Evolutionary conservation across 345 rosid species (phyloP).

Genomic region (Adansonia digitata): DNA sequence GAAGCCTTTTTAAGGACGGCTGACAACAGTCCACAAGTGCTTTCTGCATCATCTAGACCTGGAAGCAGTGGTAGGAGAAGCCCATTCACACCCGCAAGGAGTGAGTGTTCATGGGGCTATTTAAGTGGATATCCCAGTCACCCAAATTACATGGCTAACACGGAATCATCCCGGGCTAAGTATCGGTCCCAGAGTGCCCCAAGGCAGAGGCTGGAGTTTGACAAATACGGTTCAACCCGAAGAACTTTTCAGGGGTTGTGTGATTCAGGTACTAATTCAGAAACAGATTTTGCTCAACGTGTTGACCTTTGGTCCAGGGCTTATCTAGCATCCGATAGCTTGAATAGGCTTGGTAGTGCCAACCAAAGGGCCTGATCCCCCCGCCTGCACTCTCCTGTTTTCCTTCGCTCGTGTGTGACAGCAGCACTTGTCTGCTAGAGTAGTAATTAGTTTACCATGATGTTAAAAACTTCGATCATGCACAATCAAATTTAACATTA

Average conservation of each 20-base stretch:
- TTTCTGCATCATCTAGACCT: slow-evolving; percentile 54
- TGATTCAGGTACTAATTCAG: slow-evolving; percentile 37
- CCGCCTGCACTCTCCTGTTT: not conserved
- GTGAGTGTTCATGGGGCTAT: slow-evolving; percentile 70
- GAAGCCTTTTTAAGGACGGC: slow-evolving; percentile 39
- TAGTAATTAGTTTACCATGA: slow-evolving; percentile 30
- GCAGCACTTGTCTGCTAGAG: slow-evolving; percentile 5
- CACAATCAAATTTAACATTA: not conserved
- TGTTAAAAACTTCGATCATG: not conserved
- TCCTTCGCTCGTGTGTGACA: slow-evolving; percentile 11
- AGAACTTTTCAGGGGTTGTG: slow-evolving; percentile 41
- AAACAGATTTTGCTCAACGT: slow-evolving; percentile 34
- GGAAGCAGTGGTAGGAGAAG: slow-evolving; percentile 65
- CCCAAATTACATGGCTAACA: slow-evolving; percentile 92
- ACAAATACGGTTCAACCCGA: slow-evolving; percentile 32
- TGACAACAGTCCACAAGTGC: slow-evolving; percentile 69
- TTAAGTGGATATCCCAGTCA: slow-evolving; percentile 52
- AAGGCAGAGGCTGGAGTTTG: slow-evolving; percentile 77
- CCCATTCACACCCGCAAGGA: slow-evolving; percentile 72
- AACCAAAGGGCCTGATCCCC: slow-evolving; percentile 27
- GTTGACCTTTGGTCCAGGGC: slow-evolving; percentile 32
- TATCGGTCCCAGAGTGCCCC: slow-evolving; percentile 90
- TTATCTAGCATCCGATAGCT: slow-evolving; percentile 26
- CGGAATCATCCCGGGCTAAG: slow-evolving; percentile 83
- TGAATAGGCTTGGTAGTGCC: slow-evolving; percentile 31